Percentiles rank a stretch among this genome's conserved stretches.
These are phyloP conservation scores for Aphanoascus verrucosus DNA, from an alignment of 2,329 filamentous ascomycete species.

Conservation along the genomic window DNA sequence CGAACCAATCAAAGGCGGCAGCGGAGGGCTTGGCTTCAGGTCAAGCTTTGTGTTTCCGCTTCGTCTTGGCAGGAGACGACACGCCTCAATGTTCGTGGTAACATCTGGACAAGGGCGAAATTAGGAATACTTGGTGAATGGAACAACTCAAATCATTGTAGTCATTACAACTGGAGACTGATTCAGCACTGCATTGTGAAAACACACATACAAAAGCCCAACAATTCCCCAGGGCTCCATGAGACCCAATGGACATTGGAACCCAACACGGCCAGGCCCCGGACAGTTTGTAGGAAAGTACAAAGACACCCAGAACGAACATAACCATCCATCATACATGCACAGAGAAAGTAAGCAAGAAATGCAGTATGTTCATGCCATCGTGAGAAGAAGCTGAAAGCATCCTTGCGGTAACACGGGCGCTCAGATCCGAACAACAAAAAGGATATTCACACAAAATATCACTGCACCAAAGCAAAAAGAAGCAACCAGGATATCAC, in stretches of 20 bases:
- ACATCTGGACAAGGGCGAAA: too few species aligned
- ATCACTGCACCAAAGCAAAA: not conserved
- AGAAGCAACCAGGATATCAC: slow-evolving; percentile 2
- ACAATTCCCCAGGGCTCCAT: not conserved
- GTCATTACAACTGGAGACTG: too few species aligned
- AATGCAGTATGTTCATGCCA: slow-evolving; percentile 6
- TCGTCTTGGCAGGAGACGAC: too few species aligned
- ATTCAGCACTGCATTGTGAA: too few species aligned
- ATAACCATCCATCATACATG: not conserved
- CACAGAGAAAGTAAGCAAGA: not conserved
- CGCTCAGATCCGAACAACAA: slow-evolving; percentile 1
- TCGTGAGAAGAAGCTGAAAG: not conserved
- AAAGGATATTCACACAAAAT: slow-evolving; percentile 5
- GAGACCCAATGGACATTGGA: not conserved
- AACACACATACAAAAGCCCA: too few species aligned
- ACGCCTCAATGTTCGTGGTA: too few species aligned
- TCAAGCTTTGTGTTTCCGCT: too few species aligned
- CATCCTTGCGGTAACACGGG: not conserved
- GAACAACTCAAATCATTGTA: too few species aligned
- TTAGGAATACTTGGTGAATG: too few species aligned
- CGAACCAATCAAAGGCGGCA: too few species aligned
- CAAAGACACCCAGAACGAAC: slow-evolving; percentile 1
- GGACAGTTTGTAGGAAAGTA: not conserved
- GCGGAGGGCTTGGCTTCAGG: too few species aligned
- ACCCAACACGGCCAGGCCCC: not conserved